Base-by-base conservation (phyloP, 345 rosid species). In the Euphorbia peplus region DNA sequence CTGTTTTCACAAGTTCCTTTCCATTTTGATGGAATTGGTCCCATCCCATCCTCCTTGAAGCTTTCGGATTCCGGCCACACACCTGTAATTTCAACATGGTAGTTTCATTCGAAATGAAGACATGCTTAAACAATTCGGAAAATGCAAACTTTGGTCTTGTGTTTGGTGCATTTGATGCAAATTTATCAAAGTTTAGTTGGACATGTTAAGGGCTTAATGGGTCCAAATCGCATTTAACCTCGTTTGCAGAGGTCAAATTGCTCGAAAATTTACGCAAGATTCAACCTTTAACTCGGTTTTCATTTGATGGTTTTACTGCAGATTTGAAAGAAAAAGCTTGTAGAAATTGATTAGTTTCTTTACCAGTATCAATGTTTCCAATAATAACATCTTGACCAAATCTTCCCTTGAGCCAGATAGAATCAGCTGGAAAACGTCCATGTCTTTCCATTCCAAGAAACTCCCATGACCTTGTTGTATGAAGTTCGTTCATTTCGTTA, bases 401-500 rank as follows among this genome's bases (percentile, higher is more conserved):
- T 35, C 59, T 76, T 24, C 69, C 72, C 25, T 55, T 66, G 1
- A 0, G 25, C 73, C 75, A 67, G 0, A 71, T 8, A 5, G 75
- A 76, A 10, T 21, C 21, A 10, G 51, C 2, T 15, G 61, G 58
- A 42, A 54, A 21, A 7, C 25, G 42, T 9, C 70, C 75, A 53
- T 71, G 53, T 14, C 11, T 67, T 39, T 76, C 75, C 30, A 76
- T 22, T 21, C 70, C 71, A 44, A 76, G 69, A 67, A 76, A 76
- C n/a, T 61, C 72, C 79, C 79, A 76, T 30, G 79, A 66, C 44
- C 60, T 67, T 29, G 75, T 76, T 1, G 79, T 71, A 22, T 76
- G 79, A 16, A 76, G n/a, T 13, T 76, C 28, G 1, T 32, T 66
- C 14, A 3, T 59, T 30, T 46, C 62, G 25, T 66, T 63, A 8